Evolutionary conservation across 2,329 filamentous ascomycete species (phyloP).

Genomic region (Helotiales sp.): DNA sequence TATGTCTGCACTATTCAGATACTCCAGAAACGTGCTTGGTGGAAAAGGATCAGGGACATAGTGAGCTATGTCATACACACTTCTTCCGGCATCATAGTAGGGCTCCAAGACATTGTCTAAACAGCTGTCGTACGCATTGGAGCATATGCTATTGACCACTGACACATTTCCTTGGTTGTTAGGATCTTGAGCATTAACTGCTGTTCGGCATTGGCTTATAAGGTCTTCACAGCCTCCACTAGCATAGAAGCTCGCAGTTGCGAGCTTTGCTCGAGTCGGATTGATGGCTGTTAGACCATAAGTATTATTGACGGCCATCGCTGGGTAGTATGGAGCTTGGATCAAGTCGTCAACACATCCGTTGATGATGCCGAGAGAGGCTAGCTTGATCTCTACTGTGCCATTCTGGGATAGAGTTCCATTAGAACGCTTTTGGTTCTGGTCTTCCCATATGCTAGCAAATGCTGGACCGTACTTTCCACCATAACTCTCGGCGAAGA

Average conservation of each 20-base stretch:
- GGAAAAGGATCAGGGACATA: conserved; percentile 59
- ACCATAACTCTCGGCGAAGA: conserved; percentile 70
- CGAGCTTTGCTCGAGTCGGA: conserved; percentile 48
- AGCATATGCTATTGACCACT: conserved; percentile 37
- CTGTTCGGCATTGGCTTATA: conserved; percentile 52
- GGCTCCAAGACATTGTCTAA: conserved; percentile 36
- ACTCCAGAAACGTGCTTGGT: conserved; percentile 58
- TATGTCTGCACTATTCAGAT: conserved; percentile 63
- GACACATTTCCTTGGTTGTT: conserved; percentile 40
- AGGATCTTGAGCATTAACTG: conserved; percentile 42
- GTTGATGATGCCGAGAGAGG: conserved; percentile 69
- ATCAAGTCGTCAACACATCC: conserved; percentile 66
- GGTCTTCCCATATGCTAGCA: conserved; percentile 56
- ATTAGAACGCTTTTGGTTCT: conserved; percentile 58
- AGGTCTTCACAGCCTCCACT: conserved; percentile 53
- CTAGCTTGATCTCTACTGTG: conserved; percentile 60
- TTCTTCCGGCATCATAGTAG: conserved; percentile 35
- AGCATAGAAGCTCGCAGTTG: conserved; percentile 46
- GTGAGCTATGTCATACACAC: conserved; percentile 39
- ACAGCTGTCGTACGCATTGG: conserved; percentile 36
- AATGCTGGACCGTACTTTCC: conserved; percentile 70
- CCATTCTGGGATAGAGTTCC: conserved; percentile 48
- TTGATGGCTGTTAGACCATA: conserved; percentile 62
- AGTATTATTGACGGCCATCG: conserved; percentile 62
- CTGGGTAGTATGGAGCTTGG: conserved; percentile 57